Evolutionary conservation across 805 yeast species (phyloP).

Genomic region (Saccharomycopsis selenospora): DNA sequence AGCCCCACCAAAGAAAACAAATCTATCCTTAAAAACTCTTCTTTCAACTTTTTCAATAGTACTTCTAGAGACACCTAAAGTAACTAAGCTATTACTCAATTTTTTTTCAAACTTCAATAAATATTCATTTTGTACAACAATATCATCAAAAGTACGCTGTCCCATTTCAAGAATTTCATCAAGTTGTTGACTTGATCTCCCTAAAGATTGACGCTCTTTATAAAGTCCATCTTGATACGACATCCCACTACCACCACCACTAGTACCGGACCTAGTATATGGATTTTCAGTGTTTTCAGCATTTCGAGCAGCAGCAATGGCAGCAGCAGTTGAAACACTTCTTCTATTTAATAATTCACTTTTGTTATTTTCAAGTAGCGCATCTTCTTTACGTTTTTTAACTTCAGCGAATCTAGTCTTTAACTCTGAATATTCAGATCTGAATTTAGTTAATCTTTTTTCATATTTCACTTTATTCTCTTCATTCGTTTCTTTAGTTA

Average conservation of each 20-base stretch:
- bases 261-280: constrained; percentile 25
- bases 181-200: constrained; percentile 69
- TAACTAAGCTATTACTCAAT: constrained; percentile 61
- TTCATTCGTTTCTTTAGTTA: constrained; percentile 50
- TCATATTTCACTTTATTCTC: constrained; percentile 51
- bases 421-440: constrained; percentile 30
- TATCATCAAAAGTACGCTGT: constrained; percentile 71
- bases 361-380: constrained; percentile 33
- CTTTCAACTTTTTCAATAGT: constrained; percentile 76
- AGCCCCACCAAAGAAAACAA: constrained; percentile 76
- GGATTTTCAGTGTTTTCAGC: constrained; percentile 38
- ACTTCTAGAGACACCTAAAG: constrained; percentile 79
- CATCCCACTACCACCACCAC: constrained; percentile 24
- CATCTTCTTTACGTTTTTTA: constrained; percentile 31
- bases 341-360: constrained; percentile 42
- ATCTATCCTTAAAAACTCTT: constrained; percentile 78
- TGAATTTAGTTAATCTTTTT: constrained; percentile 54
- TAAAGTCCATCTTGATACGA: constrained; percentile 54
- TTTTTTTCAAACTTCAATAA: constrained; percentile 54
- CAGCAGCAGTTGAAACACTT: neutral
- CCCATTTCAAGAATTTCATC: constrained; percentile 93
- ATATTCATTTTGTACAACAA: constrained; percentile 76
- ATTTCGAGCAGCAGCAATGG: constrained; percentile 14
- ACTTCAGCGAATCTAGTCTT: constrained; percentile 30
- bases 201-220: constrained; percentile 58